Evolutionary conservation across 2,329 filamentous ascomycete species (phyloP).

Genomic region (Fusarium palustre): DNA sequence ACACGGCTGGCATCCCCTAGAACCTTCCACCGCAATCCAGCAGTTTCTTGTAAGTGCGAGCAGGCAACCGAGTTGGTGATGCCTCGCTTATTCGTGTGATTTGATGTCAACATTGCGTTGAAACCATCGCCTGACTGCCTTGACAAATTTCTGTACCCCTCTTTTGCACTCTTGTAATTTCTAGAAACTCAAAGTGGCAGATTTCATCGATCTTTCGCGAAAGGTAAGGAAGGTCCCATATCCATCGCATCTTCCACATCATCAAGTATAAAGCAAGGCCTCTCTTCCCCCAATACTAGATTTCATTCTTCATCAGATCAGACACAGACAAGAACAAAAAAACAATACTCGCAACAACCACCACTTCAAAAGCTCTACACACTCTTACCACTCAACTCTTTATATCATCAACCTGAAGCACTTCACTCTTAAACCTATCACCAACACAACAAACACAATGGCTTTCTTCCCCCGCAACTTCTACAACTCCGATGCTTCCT

Average conservation of each 20-base stretch:
- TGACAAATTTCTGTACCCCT: conserved; percentile 22
- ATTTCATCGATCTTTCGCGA: conserved; percentile 35
- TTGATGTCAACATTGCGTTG: conserved; percentile 24
- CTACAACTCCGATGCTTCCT: conserved; percentile 63
- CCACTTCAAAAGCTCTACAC: conserved; percentile 31
- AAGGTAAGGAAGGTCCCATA: conserved; percentile 31
- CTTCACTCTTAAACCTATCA: conserved; percentile 38
- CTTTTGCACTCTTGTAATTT: conserved; percentile 36
- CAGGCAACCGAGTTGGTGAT: conserved; percentile 5
- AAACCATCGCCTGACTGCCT: conserved; percentile 15
- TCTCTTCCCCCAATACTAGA: conserved; percentile 22
- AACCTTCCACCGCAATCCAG: conserved; percentile 42
- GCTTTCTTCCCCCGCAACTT: conserved; percentile 68
- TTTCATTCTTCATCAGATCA: conserved; percentile 47
- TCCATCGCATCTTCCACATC: conserved; percentile 11
- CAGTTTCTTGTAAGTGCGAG: conserved; percentile 30
- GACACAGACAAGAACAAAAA: conserved; percentile 43
- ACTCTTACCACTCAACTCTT: conserved; percentile 43
- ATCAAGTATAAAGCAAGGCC: conserved; percentile 50
- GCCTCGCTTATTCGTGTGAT: conserved; percentile 24
- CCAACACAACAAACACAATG: conserved; percentile 60
- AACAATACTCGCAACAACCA: conserved; percentile 12
- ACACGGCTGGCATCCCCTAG: conserved; percentile 15
- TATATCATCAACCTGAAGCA: conserved; percentile 44
- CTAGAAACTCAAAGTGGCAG: conserved; percentile 40